Evolutionary conservation across 192 early-diverging fungal genomes (phyloP).

Genomic region (Obelidium mucronatum): DNA sequence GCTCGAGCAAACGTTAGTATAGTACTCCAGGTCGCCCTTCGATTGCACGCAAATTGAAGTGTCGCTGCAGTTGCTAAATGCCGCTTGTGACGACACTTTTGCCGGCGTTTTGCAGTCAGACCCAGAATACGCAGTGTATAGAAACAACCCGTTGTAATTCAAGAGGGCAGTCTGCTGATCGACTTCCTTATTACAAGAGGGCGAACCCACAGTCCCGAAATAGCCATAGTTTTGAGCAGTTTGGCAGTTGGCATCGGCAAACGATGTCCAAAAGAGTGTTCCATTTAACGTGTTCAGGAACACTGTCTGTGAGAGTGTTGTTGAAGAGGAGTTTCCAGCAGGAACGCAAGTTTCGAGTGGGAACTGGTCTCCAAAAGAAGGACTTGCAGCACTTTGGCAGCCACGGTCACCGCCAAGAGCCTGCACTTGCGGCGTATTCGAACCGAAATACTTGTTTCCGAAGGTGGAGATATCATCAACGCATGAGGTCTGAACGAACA

Average conservation of each 20-base stretch:
- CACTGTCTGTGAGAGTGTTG: not conserved
- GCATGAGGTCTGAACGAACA: not conserved
- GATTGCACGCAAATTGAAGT: not conserved
- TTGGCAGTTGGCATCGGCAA: not conserved
- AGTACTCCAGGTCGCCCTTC: not conserved
- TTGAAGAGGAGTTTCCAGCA: not conserved
- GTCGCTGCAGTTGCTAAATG: not conserved
- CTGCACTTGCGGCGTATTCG: not conserved
- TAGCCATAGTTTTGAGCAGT: not conserved
- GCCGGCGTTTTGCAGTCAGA: constrained; percentile 1
- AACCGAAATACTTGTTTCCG: not conserved
- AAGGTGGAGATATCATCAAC: not conserved
- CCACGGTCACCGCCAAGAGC: not conserved
- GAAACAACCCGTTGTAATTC: not conserved
- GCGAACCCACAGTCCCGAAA: not conserved
- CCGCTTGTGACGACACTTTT: not conserved
- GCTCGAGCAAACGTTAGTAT: not conserved
- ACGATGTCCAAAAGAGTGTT: not conserved
- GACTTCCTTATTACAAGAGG: not conserved
- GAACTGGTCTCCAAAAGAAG: not conserved
- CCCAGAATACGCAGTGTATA: not conserved
- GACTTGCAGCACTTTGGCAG: not conserved
- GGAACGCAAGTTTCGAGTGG: not conserved
- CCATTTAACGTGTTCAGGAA: not conserved
- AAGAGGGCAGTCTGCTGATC: not conserved